Base-by-base conservation (phyloP, 805 yeast species). In the Yueomyces sinensis region DNA sequence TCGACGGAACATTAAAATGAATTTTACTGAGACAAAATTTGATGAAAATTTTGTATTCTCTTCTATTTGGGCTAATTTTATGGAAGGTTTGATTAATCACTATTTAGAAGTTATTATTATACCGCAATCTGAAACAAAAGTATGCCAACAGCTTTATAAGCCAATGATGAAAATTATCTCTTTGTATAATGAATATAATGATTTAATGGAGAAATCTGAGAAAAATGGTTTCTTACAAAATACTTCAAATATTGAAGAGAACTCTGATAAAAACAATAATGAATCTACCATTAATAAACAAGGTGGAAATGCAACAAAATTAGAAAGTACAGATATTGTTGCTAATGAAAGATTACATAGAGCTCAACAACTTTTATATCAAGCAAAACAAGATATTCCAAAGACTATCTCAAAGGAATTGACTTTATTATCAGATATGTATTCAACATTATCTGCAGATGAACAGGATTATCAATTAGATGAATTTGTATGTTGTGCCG, bases 81-180 rank as follows among this genome's bases (percentile, higher is more conserved):
- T 56, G 60, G 62, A 57, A 37, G 61, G 61, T 5, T 36, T 57
- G 29, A 57, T 57, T 15, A 57, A 57, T 32, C 62, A 57, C 37
- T 56, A 56, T 37, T 36, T 57, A 38, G 60, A 57, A 29, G 50
- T 47, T 32, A 45, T 51, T 3, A 57, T 57, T 17, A 56, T 56
- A 4, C 61, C 62, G 5, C 49, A 44, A 15, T 55, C 59, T 14
- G 62, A 57, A 37, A 48, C 48, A 49, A 57, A 56, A 36, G 59
- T 57, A 27, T 56, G 61, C 24, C 58, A 52, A 38, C 60, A 57
- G 31, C 36, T 57, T 27, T 54, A 54, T 37, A 56, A 54, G 30
- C 61, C 61, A 24, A 56, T 56, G 61, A 54, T 56, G 58, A 53
- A 54, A 34, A 56, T 54, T 17, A 56, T 55, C 25, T 52, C 59